Percentiles rank a stretch among this genome's conserved stretches.
Evolutionary conservation across 1,284 basidiomycete species (phyloP).

Genomic region (Cryptococcus sp.): DNA sequence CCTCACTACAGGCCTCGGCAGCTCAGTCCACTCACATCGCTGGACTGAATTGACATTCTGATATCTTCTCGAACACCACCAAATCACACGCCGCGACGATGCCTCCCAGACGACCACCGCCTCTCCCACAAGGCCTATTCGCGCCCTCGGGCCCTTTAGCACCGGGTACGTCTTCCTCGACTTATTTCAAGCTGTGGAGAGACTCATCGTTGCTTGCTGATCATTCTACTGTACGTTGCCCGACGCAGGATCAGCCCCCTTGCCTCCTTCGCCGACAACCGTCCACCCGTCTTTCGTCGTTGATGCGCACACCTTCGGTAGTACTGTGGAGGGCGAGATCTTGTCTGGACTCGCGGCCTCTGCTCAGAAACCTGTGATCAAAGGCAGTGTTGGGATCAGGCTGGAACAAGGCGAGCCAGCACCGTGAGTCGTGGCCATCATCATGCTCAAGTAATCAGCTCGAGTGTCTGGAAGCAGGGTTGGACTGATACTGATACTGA

Average conservation of each 20-base stretch:
- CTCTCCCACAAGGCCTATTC: slow-evolving; percentile 43
- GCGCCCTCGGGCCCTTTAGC: slow-evolving; percentile 38
- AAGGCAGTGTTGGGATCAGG: not conserved
- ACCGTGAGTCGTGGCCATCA: no score
- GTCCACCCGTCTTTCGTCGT: slow-evolving; percentile 45
- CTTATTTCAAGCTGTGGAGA: no score
- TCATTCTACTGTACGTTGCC: not conserved
- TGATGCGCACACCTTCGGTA: slow-evolving; percentile 41
- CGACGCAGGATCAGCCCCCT: slow-evolving; percentile 30
- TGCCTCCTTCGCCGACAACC: slow-evolving; percentile 38
- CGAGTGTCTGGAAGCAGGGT: slow-evolving; percentile 7
- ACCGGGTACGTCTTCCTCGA: slow-evolving; percentile 29
- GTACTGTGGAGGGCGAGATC: slow-evolving; percentile 17
- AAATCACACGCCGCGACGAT: slow-evolving; percentile 16
- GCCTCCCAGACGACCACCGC: slow-evolving; percentile 44
- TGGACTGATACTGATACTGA: no score
- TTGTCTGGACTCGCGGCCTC: slow-evolving; percentile 17
- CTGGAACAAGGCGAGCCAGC: not conserved
- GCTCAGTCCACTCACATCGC: no score
- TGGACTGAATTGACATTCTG: no score
- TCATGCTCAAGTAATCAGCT: no score
- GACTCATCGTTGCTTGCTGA: not conserved
- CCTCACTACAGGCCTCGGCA: no score
- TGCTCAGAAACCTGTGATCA: slow-evolving; percentile 29
- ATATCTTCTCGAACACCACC: no score